Conservation (phyloP, 352 stramenopile genomes). For the Phytophthora meadii region DNA sequence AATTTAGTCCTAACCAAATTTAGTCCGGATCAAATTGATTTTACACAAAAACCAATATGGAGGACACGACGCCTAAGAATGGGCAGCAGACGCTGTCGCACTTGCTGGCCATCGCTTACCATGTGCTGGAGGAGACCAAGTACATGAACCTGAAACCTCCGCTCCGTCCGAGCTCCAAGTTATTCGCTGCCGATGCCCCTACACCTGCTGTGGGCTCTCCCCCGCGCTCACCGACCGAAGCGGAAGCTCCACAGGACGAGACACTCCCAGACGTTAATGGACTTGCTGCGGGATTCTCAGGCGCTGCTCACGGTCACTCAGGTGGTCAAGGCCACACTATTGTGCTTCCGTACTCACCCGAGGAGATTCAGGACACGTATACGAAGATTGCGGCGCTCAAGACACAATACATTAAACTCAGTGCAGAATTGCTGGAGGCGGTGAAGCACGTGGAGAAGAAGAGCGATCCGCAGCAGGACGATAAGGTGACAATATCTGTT, state of each 20-base stretch:
- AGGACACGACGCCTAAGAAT: slow-evolving; percentile 41
- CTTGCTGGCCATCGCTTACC: slow-evolving; percentile 75
- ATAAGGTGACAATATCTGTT: slow-evolving; percentile 26
- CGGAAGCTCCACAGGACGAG: slow-evolving; percentile 58
- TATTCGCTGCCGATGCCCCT: slow-evolving; percentile 68
- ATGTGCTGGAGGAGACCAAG: slow-evolving; percentile 84
- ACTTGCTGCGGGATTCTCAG: slow-evolving; percentile 35
- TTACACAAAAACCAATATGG: slow-evolving; percentile 19
- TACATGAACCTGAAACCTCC: slow-evolving; percentile 87
- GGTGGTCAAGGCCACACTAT: slow-evolving; percentile 39
- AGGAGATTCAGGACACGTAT: slow-evolving; percentile 90
- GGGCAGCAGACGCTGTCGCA: slow-evolving; percentile 69
- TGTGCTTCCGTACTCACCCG: slow-evolving; percentile 75
- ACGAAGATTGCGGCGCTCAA: slow-evolving; percentile 84
- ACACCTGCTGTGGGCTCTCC: slow-evolving; percentile 32
- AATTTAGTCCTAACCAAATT: too few species aligned
- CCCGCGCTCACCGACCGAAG: slow-evolving; percentile 37
- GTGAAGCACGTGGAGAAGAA: slow-evolving; percentile 62
- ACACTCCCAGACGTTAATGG: slow-evolving; percentile 53
- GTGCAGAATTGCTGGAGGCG: slow-evolving; percentile 60
- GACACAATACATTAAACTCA: slow-evolving; percentile 82
- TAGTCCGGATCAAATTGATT: too few species aligned
- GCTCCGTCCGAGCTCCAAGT: slow-evolving; percentile 77
- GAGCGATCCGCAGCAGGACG: slow-evolving; percentile 14
- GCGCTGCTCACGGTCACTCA: slow-evolving; percentile 35